These are phyloP conservation scores for Chiua sp. DNA, from an alignment of 1,284 basidiomycete genomes.

Conservation along the genomic window DNA sequence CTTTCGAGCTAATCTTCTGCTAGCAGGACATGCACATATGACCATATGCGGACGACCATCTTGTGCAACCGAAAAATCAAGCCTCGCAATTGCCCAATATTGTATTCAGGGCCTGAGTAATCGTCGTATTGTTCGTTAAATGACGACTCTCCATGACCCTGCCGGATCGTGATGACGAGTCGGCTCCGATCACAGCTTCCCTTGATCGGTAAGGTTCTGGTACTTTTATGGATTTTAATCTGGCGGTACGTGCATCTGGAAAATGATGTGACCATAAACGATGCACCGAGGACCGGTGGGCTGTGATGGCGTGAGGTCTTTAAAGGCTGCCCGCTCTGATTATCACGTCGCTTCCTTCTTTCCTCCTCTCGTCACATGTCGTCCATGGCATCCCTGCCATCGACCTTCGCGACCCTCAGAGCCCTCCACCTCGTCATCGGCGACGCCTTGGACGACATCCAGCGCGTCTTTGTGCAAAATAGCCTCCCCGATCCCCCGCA, in stretches of 20 bases:
- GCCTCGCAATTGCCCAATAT: no score
- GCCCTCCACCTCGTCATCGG: constrained; percentile 69
- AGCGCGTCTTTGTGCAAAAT: constrained; percentile 53
- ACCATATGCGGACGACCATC: constrained; percentile 8
- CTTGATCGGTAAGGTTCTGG: constrained; percentile 24
- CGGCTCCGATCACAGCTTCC: constrained; percentile 13
- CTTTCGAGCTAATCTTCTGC: constrained; percentile 15
- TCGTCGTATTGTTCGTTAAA: no score
- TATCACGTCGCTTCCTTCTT: constrained; percentile 7
- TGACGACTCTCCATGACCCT: no score
- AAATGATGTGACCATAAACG: constrained; percentile 21
- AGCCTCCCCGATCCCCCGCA: constrained; percentile 4
- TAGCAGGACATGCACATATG: constrained; percentile 7
- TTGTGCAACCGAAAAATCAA: no score
- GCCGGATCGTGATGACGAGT: constrained; percentile 1
- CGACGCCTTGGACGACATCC: constrained; percentile 70
- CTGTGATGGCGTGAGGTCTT: constrained; percentile 20
- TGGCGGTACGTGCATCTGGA: constrained; percentile 3
- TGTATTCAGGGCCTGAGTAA: no score
- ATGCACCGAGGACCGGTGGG: constrained; percentile 3
- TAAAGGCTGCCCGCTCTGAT: constrained; percentile 20
- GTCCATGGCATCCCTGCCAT: constrained; percentile 21
- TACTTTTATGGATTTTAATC: constrained; percentile 23
- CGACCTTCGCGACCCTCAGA: constrained; percentile 66
- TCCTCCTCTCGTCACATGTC: constrained; percentile 14